Base-by-base conservation (phyloP, 306 rosid species). In the Glycine soja region DNA sequence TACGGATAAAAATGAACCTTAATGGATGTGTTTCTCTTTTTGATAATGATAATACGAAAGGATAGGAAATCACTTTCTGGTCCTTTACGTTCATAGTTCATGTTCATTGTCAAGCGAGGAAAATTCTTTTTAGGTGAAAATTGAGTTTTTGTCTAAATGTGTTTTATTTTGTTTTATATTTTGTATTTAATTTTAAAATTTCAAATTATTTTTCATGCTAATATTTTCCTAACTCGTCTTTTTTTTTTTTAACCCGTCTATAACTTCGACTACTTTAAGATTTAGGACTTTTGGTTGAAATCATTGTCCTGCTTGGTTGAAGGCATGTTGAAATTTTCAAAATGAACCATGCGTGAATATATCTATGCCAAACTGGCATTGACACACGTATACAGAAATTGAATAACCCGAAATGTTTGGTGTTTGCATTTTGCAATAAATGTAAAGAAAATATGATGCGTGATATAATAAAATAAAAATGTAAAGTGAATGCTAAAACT, bases 1-100 rank as follows among this genome's bases (percentile, higher is more conserved):
- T 70, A 70, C 56, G 10, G 63, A 77, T 82, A 13, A 70, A 57
- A 46, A 74, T 51, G 53, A 75, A 34, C 34, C 45, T n/a, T 14
- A 53, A 15, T 51, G n/a, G 51, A 64, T 14, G 19, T 12, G 42
- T 64, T 7, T 2, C 46, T 4, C 66, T 61, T 61, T 61, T 30
- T 61, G 7, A 1, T 24, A 24, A 24, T 24, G 30, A 24, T 24
- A 24, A 24, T 24, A 0, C 30, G 30, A 40, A 58, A 19, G 36
- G 38, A 58, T 19, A 58, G 14, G 14, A 8, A 3, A 58, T 57
- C 36, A 24, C 36, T 57, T 18, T 15, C 3, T n/a, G 6, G 1
- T 15, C 61, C 24, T 54, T 54, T 54, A 51, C 18, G 16, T 24
- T 24, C 30, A 24, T 24, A 24, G 30, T 24, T 24, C 30, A 24